phyloP scores from a whole-genome alignment of 768 basidiomycete species.

The Lactarius evosmus region DNA sequence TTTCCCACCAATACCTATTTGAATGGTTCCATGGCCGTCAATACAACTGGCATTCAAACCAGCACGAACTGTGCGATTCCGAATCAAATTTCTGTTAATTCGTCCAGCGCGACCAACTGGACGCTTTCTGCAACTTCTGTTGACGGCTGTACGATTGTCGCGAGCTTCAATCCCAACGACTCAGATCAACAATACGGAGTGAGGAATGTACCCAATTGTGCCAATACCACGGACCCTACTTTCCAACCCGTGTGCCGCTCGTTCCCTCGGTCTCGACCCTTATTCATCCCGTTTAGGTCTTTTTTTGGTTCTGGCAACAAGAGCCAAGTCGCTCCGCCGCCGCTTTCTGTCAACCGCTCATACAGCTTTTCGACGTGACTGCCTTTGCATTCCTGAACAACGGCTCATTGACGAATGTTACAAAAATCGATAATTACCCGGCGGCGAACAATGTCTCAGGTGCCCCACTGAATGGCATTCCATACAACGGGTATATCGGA shows the following conservation, averaged over 20 bases:
- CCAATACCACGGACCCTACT: conserved; percentile 34
- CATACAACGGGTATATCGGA: conserved; percentile 56
- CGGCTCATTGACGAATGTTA: conserved; percentile 41
- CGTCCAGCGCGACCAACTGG: conserved; percentile 36
- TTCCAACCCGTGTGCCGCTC: conserved; percentile 40
- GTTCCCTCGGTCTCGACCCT: not conserved
- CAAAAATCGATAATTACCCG: conserved; percentile 32
- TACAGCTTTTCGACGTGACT: conserved; percentile 43
- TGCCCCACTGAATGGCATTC: conserved; percentile 41
- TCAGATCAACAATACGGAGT: conserved; percentile 52
- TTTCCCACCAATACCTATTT: conserved; percentile 42
- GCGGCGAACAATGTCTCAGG: conserved; percentile 53
- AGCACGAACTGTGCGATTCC: conserved; percentile 47
- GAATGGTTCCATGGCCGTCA: conserved; percentile 52
- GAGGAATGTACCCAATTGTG: conserved; percentile 35
- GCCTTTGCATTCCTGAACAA: conserved; percentile 46
- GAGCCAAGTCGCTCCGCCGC: conserved; percentile 35
- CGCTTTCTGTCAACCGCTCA: conserved; percentile 56
- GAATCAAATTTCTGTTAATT: conserved; percentile 21
- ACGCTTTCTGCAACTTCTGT: conserved; percentile 45
- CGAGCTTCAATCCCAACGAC: conserved; percentile 39
- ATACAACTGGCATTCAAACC: conserved; percentile 50
- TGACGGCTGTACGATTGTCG: conserved; percentile 43
- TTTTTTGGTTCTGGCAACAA: conserved; percentile 62
- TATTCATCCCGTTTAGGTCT: conserved; percentile 36